Evolutionary conservation across 768 basidiomycete species (phyloP), one percentile per base, ranked within the genome.

Genomic region (Pulveroboletus sp.): DNA sequence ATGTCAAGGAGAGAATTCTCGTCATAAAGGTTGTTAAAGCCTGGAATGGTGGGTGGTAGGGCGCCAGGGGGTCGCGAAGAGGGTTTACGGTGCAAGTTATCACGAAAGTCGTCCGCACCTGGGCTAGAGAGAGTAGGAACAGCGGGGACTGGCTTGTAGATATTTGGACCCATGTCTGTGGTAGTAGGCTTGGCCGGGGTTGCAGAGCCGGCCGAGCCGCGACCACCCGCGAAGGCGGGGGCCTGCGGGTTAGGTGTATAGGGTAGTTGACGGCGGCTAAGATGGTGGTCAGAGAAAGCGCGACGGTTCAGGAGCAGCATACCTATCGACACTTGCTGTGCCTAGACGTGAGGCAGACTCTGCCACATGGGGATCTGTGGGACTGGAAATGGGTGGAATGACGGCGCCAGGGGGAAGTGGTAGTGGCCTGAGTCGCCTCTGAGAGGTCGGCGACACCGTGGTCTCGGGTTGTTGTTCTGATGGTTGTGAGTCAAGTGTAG

Each of bases 121-220:
- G 44, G 39, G 13, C 33, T 20, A 5, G 41, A 7, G 17, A 49
- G 48, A 6, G 44, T 27, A 2, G 65, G 66, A 10, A 67, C 55
- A 2, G 65, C 57, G 7, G 66, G 66, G 4, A 67, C 65, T 12
- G 66, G 65, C 46, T 67, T 67, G 52, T 65, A 53, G 14, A 69
- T 34, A 27, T 66, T 67, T 2, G 57, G 54, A 4, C 17, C 16
- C 14, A 45, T 9, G 20, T 67, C 66, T 3, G 61, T 45, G 24
- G 21, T 16, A 23, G 36, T n/a, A 16, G 51, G 51, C 49, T 47
- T 69, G 0, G 62, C 57, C 1, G 61, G 57, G n/a, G 51, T 44
- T 40, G 40, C 44, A 27, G 67, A 61, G 16, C 54, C 60, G 3
- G 38, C 56, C 5, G 65, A 63, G n/a, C 56, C 54, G 1, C 56